Conservation (phyloP, 139 green algal genomes). For the Chlamydomonas eustigma region DNA sequence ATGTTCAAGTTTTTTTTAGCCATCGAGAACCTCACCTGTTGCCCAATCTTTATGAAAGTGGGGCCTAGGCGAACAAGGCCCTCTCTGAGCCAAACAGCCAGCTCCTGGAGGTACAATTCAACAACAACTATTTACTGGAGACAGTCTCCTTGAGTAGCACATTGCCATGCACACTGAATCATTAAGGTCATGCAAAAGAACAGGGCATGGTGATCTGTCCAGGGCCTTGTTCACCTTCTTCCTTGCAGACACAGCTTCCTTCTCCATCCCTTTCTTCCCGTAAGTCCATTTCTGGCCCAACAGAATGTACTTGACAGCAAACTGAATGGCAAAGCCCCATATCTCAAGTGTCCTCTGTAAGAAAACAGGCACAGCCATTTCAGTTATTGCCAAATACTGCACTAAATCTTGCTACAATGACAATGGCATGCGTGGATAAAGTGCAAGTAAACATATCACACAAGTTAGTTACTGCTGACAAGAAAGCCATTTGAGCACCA, state of each 20-base stretch:
- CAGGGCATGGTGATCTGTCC: no score
- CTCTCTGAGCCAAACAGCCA: conserved; percentile 95
- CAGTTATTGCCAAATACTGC: no score
- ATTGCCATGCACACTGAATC: no score
- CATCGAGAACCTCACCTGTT: no score
- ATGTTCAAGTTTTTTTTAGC: no score
- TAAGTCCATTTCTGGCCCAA: conserved; percentile 67
- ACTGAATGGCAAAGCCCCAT: conserved; percentile 89
- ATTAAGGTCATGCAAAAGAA: no score
- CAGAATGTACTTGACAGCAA: conserved; percentile 69
- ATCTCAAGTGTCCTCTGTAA: conserved; percentile 86
- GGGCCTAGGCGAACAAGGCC: conserved; percentile 87
- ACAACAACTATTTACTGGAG: no score
- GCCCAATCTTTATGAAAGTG: conserved; percentile 84
- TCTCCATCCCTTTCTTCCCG: conserved; percentile 61
- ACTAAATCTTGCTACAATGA: neutral
- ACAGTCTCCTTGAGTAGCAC: conserved; percentile 52
- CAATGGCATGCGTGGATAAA: neutral
- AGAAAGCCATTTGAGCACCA: no score
- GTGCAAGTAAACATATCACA: neutral
- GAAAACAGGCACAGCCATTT: no score
- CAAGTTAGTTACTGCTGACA: neutral
- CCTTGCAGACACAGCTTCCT: conserved; percentile 18
- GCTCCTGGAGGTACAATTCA: no score
- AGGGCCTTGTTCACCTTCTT: conserved; percentile 5